Evolutionary conservation across 148 eudicot species (phyloP).

Genomic region (Silene conica): DNA sequence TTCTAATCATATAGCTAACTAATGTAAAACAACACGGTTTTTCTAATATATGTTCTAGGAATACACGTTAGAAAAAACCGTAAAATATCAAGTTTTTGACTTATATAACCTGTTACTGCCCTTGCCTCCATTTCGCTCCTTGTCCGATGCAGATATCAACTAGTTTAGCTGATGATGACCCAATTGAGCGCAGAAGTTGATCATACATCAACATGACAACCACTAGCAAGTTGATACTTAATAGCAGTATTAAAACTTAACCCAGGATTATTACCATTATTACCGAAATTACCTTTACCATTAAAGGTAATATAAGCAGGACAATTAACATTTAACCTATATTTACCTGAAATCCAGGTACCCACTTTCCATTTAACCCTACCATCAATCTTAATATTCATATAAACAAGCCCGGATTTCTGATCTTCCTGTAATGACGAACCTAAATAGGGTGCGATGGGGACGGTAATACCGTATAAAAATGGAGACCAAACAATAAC

Average conservation of each 20-base stretch:
- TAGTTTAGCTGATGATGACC: neutral
- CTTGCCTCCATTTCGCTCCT: neutral
- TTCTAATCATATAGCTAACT: neutral
- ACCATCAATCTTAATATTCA: conserved; percentile 35
- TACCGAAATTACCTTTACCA: neutral
- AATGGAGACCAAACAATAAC: conserved; percentile 41
- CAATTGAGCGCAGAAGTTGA: neutral
- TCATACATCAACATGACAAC: conserved; percentile 30
- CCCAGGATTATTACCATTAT: neutral
- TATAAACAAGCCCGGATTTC: conserved; percentile 25
- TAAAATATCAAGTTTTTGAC: neutral
- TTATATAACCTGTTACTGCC: neutral
- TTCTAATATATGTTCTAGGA: too few relatives aligned
- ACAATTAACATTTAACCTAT: conserved; percentile 38
- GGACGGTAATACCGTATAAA: conserved; percentile 31
- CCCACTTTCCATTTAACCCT: conserved; percentile 43
- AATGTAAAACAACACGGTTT: neutral
- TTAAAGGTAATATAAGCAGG: conserved; percentile 28
- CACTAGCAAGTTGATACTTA: conserved; percentile 29
- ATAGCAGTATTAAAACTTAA: conserved; percentile 6
- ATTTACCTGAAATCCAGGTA: conserved; percentile 36
- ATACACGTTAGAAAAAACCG: too few relatives aligned
- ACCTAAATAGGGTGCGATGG: conserved; percentile 34
- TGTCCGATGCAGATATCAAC: neutral
- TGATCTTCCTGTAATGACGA: conserved; percentile 24